Evolutionary conservation across 495 filamentous ascomycete species (phyloP).

Genomic region (Poronia punctata): DNA sequence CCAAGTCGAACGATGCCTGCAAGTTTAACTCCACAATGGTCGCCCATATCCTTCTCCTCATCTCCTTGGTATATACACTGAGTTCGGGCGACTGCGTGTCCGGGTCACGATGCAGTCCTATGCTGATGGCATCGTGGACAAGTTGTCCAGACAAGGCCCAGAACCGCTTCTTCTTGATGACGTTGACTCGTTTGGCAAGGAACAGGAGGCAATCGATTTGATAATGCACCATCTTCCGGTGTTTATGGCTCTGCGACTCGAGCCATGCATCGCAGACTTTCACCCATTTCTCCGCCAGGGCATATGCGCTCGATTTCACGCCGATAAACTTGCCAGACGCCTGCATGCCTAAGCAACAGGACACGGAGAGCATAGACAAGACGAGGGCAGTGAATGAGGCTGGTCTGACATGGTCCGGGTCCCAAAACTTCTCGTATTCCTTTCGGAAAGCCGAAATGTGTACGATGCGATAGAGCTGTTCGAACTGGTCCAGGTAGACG

Average conservation of each 20-base stretch:
- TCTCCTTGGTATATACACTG: constrained; percentile 25
- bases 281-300: constrained; percentile 26
- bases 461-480: constrained; percentile 45
- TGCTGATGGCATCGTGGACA: constrained; percentile 22
- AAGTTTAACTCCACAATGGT: constrained; percentile 29
- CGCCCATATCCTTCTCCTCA: constrained; percentile 28
- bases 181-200: constrained; percentile 27
- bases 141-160: constrained; percentile 26
- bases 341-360: constrained; percentile 60
- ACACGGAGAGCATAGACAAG: constrained; percentile 26
- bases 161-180: constrained; percentile 28
- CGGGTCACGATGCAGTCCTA: constrained; percentile 27
- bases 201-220: constrained; percentile 28
- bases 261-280: constrained; percentile 26
- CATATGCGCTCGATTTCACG: constrained; percentile 22
- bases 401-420: constrained; percentile 27
- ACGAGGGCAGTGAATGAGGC: constrained; percentile 43
- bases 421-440: constrained; percentile 37
- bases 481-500: constrained; percentile 40
- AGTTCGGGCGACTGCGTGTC: constrained; percentile 17
- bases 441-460: constrained; percentile 48
- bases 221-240: constrained; percentile 29
- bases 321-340: constrained; percentile 24
- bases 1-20: constrained; percentile 29
- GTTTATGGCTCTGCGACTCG: constrained; percentile 21